These are phyloP conservation scores for Musa acuminata DNA, from an alignment of 176 grass and related monocot species.

Conservation along the genomic window DNA sequence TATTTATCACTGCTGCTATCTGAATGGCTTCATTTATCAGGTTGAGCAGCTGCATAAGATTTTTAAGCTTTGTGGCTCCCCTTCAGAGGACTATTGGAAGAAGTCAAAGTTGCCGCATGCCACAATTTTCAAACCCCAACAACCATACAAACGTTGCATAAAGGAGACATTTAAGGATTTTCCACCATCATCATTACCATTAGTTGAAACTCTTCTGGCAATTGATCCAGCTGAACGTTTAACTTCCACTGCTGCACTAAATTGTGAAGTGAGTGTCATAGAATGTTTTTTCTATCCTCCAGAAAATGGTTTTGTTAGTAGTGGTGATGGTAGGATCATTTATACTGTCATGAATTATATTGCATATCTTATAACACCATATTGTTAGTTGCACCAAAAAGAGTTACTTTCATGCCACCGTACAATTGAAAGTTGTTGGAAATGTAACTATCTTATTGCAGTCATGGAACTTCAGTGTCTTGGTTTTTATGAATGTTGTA, in stretches of 20 bases:
- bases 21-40: constrained; percentile 1
- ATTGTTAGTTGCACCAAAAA: background rate
- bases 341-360: background rate
- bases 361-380: background rate
- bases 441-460: too few relatives aligned
- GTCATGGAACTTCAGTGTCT: too few relatives aligned
- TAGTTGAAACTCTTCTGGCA: constrained; percentile 12
- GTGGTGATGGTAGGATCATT: background rate
- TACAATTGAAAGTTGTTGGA: too few relatives aligned
- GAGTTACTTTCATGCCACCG: background rate
- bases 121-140: constrained; percentile 6
- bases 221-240: background rate
- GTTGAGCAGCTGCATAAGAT: constrained; percentile 9
- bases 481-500: too few relatives aligned
- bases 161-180: constrained; percentile 15
- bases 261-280: constrained; percentile 6
- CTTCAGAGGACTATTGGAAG: constrained; percentile 2
- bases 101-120: constrained; percentile 10
- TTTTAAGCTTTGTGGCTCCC: constrained; percentile 8
- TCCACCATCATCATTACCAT: constrained; percentile 1
- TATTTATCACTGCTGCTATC: background rate
- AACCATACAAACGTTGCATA: constrained; percentile 3
- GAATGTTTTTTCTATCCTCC: background rate
- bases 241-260: constrained; percentile 6
- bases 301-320: background rate